Evolutionary conservation across 495 filamentous ascomycete genomes (phyloP).

Genomic region (Aspergillus taichungensis): DNA sequence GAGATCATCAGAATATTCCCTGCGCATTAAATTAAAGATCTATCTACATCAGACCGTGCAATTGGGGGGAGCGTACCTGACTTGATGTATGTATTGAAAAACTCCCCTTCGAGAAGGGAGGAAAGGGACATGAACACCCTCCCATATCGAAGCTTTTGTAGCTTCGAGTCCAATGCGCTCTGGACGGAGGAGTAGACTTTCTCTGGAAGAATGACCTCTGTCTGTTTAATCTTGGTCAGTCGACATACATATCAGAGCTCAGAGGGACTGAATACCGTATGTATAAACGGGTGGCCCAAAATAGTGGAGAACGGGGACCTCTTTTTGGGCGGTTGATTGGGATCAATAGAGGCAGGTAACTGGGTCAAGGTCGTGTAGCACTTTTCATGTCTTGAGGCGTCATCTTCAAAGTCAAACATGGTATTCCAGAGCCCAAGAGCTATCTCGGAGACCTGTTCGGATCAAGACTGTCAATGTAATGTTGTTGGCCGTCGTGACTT

Average conservation of each 20-base stretch:
- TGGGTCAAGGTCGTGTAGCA: constrained; percentile 61
- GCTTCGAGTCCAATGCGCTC: constrained; percentile 38
- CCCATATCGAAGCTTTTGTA: constrained; percentile 46
- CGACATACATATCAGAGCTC: neutral
- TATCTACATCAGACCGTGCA: neutral
- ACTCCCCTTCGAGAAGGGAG: constrained; percentile 63
- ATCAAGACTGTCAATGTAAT: too few species aligned
- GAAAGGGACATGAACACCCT: constrained; percentile 67
- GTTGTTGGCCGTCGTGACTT: too few species aligned
- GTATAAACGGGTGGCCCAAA: constrained; percentile 58
- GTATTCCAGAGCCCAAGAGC: too few species aligned
- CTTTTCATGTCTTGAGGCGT: constrained; percentile 54
- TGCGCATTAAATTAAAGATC: constrained; percentile 20
- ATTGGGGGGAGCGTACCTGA: constrained; percentile 45
- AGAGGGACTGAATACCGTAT: constrained; percentile 48
- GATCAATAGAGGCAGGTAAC: constrained; percentile 56
- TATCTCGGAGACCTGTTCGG: too few species aligned
- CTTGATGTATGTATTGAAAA: constrained; percentile 84
- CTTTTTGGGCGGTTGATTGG: constrained; percentile 60
- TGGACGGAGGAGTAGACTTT: constrained; percentile 52
- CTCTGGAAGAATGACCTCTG: constrained; percentile 67
- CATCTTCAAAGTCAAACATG: constrained; percentile 52
- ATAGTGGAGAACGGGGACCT: constrained; percentile 67
- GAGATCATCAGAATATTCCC: constrained; percentile 90
- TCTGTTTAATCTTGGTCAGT: constrained; percentile 34